A percentile compares a stretch with the other conserved stretches of the same genome.
Evolutionary conservation across 106 monocot species (phyloP).

Genomic region (Dendrobium chrysotoxum): DNA sequence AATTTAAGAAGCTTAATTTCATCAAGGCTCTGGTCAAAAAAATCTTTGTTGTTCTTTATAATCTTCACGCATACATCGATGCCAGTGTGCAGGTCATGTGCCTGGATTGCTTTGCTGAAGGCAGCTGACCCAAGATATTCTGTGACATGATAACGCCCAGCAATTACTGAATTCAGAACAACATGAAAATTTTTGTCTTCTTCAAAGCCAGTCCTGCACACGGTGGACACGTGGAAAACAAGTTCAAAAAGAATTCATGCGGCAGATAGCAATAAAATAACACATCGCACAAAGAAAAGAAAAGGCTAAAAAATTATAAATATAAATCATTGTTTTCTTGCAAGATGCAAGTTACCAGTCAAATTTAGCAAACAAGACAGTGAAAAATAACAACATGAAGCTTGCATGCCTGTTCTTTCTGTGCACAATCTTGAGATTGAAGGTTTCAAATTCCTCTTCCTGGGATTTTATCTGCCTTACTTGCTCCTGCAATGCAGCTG

Average conservation of each 20-base stretch:
- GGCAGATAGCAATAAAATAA: not conserved
- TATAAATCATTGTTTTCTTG: not conserved
- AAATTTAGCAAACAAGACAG: not conserved
- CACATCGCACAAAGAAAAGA: not conserved
- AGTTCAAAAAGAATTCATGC: not conserved
- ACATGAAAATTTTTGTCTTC: constrained; percentile 99
- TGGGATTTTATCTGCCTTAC: constrained; percentile 87
- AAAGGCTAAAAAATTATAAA: not conserved
- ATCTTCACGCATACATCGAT: constrained; percentile 99
- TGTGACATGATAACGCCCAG: constrained; percentile 97
- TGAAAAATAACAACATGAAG: not conserved
- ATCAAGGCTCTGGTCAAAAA: constrained; percentile 99
- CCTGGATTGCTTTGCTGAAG: constrained; percentile 99
- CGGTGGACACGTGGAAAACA: not conserved
- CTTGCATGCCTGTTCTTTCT: constrained; percentile 77
- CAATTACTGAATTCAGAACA: constrained; percentile 95
- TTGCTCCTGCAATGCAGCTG: constrained; percentile 92
- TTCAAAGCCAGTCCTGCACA: constrained; percentile 95
- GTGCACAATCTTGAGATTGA: constrained; percentile 96
- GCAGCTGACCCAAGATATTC: constrained; percentile 97
- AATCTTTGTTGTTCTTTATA: constrained; percentile 99
- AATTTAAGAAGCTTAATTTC: constrained; percentile 99
- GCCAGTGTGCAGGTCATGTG: constrained; percentile 96
- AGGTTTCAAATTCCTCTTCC: constrained; percentile 97
- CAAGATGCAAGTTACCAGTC: not conserved